phyloP scores from a whole-genome alignment of 192 early-diverging fungal species.

The Umbelopsis sp. region DNA sequence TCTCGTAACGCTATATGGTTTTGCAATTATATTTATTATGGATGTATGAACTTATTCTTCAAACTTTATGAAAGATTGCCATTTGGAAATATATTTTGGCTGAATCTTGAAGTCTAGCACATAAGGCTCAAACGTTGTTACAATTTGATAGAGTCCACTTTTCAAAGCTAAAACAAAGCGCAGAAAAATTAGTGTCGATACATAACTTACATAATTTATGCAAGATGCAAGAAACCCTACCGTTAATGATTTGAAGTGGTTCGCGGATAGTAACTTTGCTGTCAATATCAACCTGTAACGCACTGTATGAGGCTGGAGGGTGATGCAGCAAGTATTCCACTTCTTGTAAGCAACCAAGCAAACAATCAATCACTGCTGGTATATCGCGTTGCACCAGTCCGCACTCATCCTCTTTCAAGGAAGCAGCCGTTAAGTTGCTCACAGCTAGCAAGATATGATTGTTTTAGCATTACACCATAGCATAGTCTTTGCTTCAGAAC shows the following conservation, averaged over 20 bases:
- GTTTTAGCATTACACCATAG: background rate
- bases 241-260: slow-evolving; percentile 12
- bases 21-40: background rate
- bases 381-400: slow-evolving; percentile 41
- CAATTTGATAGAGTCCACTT: slow-evolving; percentile 13
- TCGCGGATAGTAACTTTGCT: slow-evolving; percentile 14
- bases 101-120: slow-evolving; percentile 18
- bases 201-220: background rate
- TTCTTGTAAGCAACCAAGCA: slow-evolving; percentile 28
- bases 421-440: slow-evolving; percentile 31
- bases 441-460: slow-evolving; percentile 21
- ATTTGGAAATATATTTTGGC: slow-evolving; percentile 9
- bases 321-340: slow-evolving; percentile 21
- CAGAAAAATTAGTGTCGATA: background rate
- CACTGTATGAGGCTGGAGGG: slow-evolving; percentile 22
- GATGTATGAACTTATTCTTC: background rate
- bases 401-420: slow-evolving; percentile 31
- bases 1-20: background rate
- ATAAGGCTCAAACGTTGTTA: slow-evolving; percentile 8
- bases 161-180: background rate
- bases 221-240: background rate
- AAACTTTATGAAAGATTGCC: slow-evolving; percentile 16
- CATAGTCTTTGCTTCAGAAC: background rate
- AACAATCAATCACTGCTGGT: slow-evolving; percentile 27
- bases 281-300: slow-evolving; percentile 13